Evolutionary conservation across 768 basidiomycete species (phyloP).

Genomic region (Galerina marginata): DNA sequence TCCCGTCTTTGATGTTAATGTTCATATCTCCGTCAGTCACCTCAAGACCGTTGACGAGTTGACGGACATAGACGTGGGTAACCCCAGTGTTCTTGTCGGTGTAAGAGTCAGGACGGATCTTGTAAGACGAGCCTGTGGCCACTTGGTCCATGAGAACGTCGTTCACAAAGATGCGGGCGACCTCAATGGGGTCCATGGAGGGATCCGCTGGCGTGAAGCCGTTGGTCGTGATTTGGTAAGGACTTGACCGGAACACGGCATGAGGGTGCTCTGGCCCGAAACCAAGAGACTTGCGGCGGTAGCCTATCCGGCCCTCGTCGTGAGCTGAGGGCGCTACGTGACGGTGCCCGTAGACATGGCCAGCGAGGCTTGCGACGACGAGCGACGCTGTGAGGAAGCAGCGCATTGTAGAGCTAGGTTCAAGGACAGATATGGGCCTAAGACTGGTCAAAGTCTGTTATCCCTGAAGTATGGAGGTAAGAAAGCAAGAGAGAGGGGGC

Average conservation of each 20-base stretch:
- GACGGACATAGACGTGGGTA: constrained; percentile 87
- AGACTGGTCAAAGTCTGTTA: constrained; percentile 23
- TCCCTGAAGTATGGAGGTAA: constrained; percentile 7
- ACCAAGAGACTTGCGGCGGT: constrained; percentile 86
- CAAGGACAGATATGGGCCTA: constrained; percentile 14
- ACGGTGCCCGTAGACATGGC: constrained; percentile 55
- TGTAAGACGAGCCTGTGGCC: constrained; percentile 47
- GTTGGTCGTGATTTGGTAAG: constrained; percentile 50
- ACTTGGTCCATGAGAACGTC: constrained; percentile 49
- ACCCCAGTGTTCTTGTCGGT: constrained; percentile 87
- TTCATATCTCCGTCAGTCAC: constrained; percentile 93
- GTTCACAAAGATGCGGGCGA: constrained; percentile 68
- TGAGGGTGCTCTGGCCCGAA: constrained; percentile 86
- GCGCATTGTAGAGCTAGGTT: constrained; percentile 50
- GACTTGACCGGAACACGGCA: constrained; percentile 63
- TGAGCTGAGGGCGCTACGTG: constrained; percentile 25
- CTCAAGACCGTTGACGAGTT: constrained; percentile 84
- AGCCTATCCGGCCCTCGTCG: constrained; percentile 38
- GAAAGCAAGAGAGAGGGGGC: constrained; percentile 1
- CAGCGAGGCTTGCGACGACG: constrained; percentile 63
- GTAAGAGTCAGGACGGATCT: constrained; percentile 83
- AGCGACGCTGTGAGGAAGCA: constrained; percentile 68
- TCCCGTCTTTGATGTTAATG: constrained; percentile 86
- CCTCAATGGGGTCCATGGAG: constrained; percentile 55
- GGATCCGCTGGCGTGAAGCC: constrained; percentile 44